Evolutionary conservation across 768 basidiomycete species (phyloP).

Genomic region (Amanita fuliginea): DNA sequence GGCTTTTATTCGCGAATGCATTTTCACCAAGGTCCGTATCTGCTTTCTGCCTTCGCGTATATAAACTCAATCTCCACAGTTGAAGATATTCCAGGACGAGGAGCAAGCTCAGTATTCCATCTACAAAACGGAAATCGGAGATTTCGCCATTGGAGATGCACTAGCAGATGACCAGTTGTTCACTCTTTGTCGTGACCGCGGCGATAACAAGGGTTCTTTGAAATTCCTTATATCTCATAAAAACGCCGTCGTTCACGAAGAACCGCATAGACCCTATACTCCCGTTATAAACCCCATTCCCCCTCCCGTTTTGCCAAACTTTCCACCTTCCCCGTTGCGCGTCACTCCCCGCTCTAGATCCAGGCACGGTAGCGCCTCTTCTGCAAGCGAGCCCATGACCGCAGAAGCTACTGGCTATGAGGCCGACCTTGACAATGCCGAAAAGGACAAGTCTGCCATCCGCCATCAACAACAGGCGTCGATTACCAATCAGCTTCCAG

Average conservation of each 20-base stretch:
- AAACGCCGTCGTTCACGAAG: conserved; percentile 50
- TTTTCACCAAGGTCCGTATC: conserved; percentile 60
- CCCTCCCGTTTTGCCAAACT: conserved; percentile 27
- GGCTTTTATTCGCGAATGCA: conserved; percentile 66
- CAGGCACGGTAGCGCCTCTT: conserved; percentile 62
- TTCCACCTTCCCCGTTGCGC: conserved; percentile 30
- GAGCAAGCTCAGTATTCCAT: conserved; percentile 62
- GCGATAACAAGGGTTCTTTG: conserved; percentile 70
- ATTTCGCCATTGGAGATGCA: conserved; percentile 63
- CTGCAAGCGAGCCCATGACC: conserved; percentile 47
- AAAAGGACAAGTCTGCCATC: conserved; percentile 35
- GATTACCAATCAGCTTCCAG: conserved; percentile 4
- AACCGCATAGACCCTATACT: conserved; percentile 22
- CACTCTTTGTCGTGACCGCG: conserved; percentile 57
- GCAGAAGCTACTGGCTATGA: conserved; percentile 58
- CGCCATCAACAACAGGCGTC: conserved; percentile 18
- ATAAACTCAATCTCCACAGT: conserved; percentile 26
- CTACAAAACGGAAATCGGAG: conserved; percentile 82
- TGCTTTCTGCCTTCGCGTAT: conserved; percentile 6
- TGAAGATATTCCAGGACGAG: conserved; percentile 79
- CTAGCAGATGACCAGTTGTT: conserved; percentile 62
- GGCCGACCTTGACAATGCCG: conserved; percentile 54
- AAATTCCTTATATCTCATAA: conserved; percentile 75
- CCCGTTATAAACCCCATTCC: conserved; percentile 16
- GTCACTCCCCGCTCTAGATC: conserved; percentile 45